A percentile compares a stretch with the other conserved stretches of the same genome.
Conservation (phyloP, 1,139 yeast genomes). For the Waltiozyma sp. region DNA sequence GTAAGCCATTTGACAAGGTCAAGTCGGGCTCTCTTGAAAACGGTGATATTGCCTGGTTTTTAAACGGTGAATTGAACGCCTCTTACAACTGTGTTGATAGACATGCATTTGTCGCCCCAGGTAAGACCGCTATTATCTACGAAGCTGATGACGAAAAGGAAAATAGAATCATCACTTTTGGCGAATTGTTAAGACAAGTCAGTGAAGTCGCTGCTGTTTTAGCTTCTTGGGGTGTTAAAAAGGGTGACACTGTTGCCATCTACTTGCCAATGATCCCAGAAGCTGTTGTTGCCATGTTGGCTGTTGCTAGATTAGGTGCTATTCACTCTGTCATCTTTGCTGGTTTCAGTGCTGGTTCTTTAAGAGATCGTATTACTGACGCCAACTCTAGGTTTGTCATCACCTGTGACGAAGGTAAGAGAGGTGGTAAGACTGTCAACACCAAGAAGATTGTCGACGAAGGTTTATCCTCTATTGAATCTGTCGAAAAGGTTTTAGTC, state of each 20-base stretch:
- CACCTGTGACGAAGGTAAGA: slow-evolving; percentile 92
- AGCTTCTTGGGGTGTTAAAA: slow-evolving; percentile 73
- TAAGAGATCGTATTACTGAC: slow-evolving; percentile 82
- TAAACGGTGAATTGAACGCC: slow-evolving; percentile 90
- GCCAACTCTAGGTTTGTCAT: slow-evolving; percentile 83
- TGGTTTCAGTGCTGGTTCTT: slow-evolving; percentile 91
- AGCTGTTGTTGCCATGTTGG: slow-evolving; percentile 88
- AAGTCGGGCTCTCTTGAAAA: slow-evolving; percentile 58
- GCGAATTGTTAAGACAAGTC: slow-evolving; percentile 79
- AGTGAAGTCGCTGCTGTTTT: slow-evolving; percentile 83
- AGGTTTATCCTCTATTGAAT: slow-evolving; percentile 69
- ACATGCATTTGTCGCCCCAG: slow-evolving; percentile 80
- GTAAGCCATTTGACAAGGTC: slow-evolving; percentile 67
- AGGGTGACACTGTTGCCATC: slow-evolving; percentile 95
- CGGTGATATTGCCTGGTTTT: slow-evolving; percentile 89
- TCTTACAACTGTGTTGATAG: slow-evolving; percentile 94
- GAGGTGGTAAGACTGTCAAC: slow-evolving; percentile 90
- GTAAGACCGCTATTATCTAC: slow-evolving; percentile 81
- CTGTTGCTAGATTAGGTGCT: slow-evolving; percentile 93
- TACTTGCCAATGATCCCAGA: slow-evolving; percentile 97
- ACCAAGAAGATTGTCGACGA: slow-evolving; percentile 93
- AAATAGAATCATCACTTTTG: slow-evolving; percentile 64
- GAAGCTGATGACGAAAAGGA: slow-evolving; percentile 92
- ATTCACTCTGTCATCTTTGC: slow-evolving; percentile 95
- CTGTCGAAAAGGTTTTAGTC: slow-evolving; percentile 75